These are phyloP conservation scores for Hypoxylon trugodes DNA, from an alignment of 495 filamentous ascomycete genomes.

Conservation along the genomic window DNA sequence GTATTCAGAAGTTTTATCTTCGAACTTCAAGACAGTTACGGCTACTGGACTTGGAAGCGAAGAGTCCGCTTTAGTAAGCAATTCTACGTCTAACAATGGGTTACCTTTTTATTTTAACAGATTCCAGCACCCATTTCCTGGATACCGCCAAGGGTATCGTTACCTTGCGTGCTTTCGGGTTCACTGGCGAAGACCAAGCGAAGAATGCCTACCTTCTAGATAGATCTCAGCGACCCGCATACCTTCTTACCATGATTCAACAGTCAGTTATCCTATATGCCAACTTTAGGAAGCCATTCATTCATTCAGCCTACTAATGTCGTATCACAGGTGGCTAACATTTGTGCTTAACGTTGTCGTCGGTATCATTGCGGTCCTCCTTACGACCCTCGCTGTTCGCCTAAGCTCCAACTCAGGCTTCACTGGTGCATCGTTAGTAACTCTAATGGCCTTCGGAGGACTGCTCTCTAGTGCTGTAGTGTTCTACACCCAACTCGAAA, in stretches of 20 bases:
- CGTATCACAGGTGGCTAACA: slow-evolving; percentile 53
- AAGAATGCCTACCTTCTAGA: slow-evolving; percentile 60
- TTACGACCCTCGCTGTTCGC: slow-evolving; percentile 56
- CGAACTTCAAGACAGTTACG: slow-evolving; percentile 69
- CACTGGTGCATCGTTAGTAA: slow-evolving; percentile 61
- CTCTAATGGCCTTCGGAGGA: slow-evolving; percentile 40
- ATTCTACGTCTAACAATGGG: not conserved
- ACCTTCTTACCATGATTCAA: slow-evolving; percentile 66
- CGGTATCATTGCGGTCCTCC: slow-evolving; percentile 56
- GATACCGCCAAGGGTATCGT: slow-evolving; percentile 59
- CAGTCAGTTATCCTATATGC: slow-evolving; percentile 30
- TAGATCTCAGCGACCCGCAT: slow-evolving; percentile 65
- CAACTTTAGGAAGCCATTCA: no score
- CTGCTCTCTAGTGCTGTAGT: slow-evolving; percentile 19
- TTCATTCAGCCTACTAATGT: not conserved
- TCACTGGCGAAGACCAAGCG: slow-evolving; percentile 50
- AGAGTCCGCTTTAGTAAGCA: slow-evolving; percentile 46
- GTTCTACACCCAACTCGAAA: slow-evolving; percentile 52
- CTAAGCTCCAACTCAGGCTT: slow-evolving; percentile 57
- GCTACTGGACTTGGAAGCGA: slow-evolving; percentile 66
- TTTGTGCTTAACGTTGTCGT: slow-evolving; percentile 61
- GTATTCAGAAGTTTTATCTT: slow-evolving; percentile 67
- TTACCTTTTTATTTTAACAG: not conserved
- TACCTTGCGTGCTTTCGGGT: slow-evolving; percentile 65
- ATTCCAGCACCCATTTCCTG: slow-evolving; percentile 56